phyloP scores from a whole-genome alignment of 257 asterid genomes.

The Penstemon newberryi region DNA sequence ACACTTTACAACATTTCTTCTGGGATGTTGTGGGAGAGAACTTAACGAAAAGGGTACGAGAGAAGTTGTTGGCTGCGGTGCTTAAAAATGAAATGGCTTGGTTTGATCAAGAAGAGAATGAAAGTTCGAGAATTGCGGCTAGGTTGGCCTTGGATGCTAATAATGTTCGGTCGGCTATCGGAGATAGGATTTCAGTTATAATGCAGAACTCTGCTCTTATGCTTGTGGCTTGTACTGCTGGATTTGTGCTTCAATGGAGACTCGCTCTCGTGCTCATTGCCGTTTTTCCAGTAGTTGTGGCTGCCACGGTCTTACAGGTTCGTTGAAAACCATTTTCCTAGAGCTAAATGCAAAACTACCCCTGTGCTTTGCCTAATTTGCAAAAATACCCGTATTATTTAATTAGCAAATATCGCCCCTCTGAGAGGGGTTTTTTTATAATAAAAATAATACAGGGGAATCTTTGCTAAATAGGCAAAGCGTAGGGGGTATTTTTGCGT shows the following conservation, averaged over 20 bases:
- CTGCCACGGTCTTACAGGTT: slow-evolving; percentile 91
- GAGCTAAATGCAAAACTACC: too few relatives aligned
- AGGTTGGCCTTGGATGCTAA: slow-evolving; percentile 89
- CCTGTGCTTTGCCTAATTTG: too few relatives aligned
- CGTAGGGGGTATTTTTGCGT: too few relatives aligned
- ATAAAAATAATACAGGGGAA: too few relatives aligned
- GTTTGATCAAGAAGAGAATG: slow-evolving; percentile 93
- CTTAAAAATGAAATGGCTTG: slow-evolving; percentile 87
- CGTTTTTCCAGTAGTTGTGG: slow-evolving; percentile 87
- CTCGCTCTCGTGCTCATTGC: slow-evolving; percentile 88
- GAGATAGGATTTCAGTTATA: slow-evolving; percentile 83
- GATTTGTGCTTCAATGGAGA: slow-evolving; percentile 93
- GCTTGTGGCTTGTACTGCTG: slow-evolving; percentile 95
- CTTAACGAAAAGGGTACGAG: slow-evolving; percentile 78
- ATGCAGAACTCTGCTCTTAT: slow-evolving; percentile 97
- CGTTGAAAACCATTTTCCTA: not conserved
- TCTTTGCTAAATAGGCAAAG: too few relatives aligned
- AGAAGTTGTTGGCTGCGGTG: slow-evolving; percentile 79
- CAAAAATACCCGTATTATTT: too few relatives aligned
- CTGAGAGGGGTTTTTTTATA: too few relatives aligned
- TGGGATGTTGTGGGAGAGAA: slow-evolving; percentile 95
- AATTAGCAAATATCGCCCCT: too few relatives aligned
- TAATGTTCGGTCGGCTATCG: slow-evolving; percentile 88
- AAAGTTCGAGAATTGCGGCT: slow-evolving; percentile 83
- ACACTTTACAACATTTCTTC: slow-evolving; percentile 81